A percentile compares a stretch with the other conserved stretches of the same genome.
These are phyloP conservation scores for Metschnikowia cerradonensis DNA, from an alignment of 805 yeast species.

Conservation along the genomic window DNA sequence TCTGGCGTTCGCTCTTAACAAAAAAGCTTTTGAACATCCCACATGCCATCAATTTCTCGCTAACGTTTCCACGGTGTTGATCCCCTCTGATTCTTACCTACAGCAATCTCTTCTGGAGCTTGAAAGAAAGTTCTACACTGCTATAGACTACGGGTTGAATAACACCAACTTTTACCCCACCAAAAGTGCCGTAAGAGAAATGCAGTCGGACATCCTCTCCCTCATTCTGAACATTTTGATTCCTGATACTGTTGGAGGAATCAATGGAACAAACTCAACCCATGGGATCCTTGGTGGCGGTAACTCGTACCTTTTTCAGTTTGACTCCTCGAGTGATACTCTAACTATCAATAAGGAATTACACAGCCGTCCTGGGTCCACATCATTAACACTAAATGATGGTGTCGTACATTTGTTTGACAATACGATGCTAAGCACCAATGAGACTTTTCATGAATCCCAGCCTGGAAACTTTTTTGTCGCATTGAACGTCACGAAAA, in stretches of 20 bases:
- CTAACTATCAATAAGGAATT: conserved; percentile 22
- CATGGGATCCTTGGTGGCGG: conserved; percentile 11
- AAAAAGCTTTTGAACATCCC: background rate
- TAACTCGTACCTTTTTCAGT: conserved; percentile 14
- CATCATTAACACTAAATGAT: conserved; percentile 24
- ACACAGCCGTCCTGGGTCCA: conserved; percentile 10
- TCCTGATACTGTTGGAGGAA: conserved; percentile 25
- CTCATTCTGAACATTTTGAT: conserved; percentile 27
- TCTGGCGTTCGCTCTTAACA: conserved; percentile 20
- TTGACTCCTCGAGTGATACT: conserved; percentile 7
- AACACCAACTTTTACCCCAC: conserved; percentile 20
- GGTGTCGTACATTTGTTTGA: conserved; percentile 35
- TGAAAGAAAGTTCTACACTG: conserved; percentile 26
- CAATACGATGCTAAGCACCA: background rate
- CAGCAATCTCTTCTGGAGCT: conserved; percentile 24
- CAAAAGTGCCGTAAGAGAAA: conserved; percentile 29
- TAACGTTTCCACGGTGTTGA: conserved; percentile 25
- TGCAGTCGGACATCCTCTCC: conserved; percentile 24
- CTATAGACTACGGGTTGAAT: conserved; percentile 21
- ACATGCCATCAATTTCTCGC: conserved; percentile 28
- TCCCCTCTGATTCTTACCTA: conserved; percentile 33
- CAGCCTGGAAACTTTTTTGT: conserved; percentile 19
- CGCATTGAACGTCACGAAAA: conserved; percentile 20
- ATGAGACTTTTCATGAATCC: background rate
- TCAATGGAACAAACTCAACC: conserved; percentile 24